Evolutionary conservation across 306 rosid genomes (phyloP).

Genomic region (Betula pendula): DNA sequence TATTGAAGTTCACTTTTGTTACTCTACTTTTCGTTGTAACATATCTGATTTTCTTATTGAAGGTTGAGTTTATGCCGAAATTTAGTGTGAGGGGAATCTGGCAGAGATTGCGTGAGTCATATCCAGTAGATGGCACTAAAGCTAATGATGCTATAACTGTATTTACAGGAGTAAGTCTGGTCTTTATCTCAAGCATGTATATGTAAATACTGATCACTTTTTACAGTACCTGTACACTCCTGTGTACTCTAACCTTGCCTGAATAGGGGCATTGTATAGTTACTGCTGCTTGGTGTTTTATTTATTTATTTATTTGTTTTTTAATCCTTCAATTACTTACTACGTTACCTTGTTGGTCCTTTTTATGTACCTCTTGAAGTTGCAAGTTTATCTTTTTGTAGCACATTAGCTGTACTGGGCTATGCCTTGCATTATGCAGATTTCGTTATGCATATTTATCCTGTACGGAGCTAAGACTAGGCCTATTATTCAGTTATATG

Average conservation of each 20-base stretch:
- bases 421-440: not conserved
- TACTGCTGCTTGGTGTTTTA: slow-evolving; percentile 13
- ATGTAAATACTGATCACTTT: slow-evolving; percentile 12
- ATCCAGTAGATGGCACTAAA: slow-evolving; percentile 62
- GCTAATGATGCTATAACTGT: slow-evolving; percentile 62
- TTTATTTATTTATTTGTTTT: not conserved
- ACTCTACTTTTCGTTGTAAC: slow-evolving; percentile 20
- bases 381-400: not conserved
- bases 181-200: slow-evolving; percentile 16
- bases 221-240: not conserved
- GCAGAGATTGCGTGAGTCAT: slow-evolving; percentile 95
- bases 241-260: slow-evolving; percentile 21
- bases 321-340: slow-evolving; percentile 3
- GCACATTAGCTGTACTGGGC: not conserved
- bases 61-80: slow-evolving; percentile 97
- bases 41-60: slow-evolving; percentile 38
- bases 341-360: slow-evolving; percentile 7
- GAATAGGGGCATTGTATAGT: slow-evolving; percentile 21
- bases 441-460: not conserved
- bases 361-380: slow-evolving; percentile 12
- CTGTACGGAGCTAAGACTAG: not conserved
- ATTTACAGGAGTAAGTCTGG: slow-evolving; percentile 84
- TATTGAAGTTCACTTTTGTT: not conserved
- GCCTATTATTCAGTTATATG: not conserved
- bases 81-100: slow-evolving; percentile 91